Base-by-base conservation (phyloP, 306 rosid genomes). In the Quercus gilva region DNA sequence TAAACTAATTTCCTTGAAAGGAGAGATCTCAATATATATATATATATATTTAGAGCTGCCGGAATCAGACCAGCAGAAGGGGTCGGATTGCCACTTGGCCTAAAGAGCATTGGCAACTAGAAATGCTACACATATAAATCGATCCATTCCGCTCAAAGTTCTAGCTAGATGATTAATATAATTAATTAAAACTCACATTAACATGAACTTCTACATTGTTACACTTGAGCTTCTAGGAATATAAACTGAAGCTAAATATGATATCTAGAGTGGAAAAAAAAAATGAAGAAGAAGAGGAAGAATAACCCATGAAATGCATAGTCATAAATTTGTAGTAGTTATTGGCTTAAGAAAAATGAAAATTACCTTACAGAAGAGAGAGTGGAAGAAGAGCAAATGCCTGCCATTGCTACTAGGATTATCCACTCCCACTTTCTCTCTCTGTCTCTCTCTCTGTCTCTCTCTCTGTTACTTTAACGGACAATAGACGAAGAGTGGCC, bases 321-420 rank as follows among this genome's bases (percentile, higher is more conserved):
- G 72, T 31, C 51, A 4, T 31, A 33, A 43, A 65, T 58, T 7
- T 41, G 45, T 65, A 3, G 51, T 29, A 15, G 19, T 8, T 6
- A 65, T 19, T 7, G 49, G 69, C 20, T 49, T 2, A 29, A 65
- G 3, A 55, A 55, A 52, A 5, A 35, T 4, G 49, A 26, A 12
- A 43, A 14, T 79, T 77, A 91, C 95, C 94, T 91, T 84, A 85
- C 74, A 57, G 92, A 84, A 76, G 86, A 85, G 71, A 89, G 78
- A 69, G 87, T 78, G 61, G 91, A 85, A 41, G 52, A 87, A 79
- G 80, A 82, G 77, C 86, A 78, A 68, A 90, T 71, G 21, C 89
- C 95, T 74, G 94, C 95, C 99, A 94, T 94, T 57, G 45, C 78
- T 74, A 20, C 51, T 80, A 67, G 79, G 52, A 37, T 67, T 67